Evolutionary conservation across 768 basidiomycete genomes (phyloP).

Genomic region (Mycena chlorophos): DNA sequence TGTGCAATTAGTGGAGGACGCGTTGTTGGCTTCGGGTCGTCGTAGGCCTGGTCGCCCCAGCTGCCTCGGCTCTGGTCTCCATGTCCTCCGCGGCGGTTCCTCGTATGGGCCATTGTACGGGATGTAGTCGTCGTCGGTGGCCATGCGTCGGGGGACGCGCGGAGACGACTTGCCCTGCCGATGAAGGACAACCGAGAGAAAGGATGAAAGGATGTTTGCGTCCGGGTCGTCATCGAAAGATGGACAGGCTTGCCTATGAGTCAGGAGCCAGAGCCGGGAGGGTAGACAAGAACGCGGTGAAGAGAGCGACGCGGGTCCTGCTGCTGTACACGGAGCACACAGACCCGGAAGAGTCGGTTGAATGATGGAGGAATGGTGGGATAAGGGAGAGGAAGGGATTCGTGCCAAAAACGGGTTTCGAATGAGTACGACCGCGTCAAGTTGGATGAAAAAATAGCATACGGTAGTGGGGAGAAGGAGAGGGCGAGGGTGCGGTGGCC

Average conservation of each 20-base stretch:
- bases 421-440: background rate
- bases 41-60: constrained; percentile 40
- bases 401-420: constrained; percentile 10
- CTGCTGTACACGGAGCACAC: background rate
- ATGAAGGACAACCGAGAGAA: constrained; percentile 15
- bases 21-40: constrained; percentile 32
- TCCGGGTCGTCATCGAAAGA: constrained; percentile 15
- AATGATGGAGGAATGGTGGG: background rate
- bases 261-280: constrained; percentile 15
- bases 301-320: no score
- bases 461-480: background rate
- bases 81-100: constrained; percentile 29
- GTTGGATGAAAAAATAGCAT: background rate
- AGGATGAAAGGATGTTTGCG: constrained; percentile 18
- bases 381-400: constrained; percentile 1
- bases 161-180: constrained; percentile 15
- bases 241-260: constrained; percentile 3
- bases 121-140: constrained; percentile 58
- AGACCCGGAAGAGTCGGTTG: background rate
- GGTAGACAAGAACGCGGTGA: background rate
- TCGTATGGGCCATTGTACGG: constrained; percentile 68
- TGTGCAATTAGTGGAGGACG: constrained; percentile 30
- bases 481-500: no score
- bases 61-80: constrained; percentile 39
- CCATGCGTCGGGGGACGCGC: constrained; percentile 4